Conservation (phyloP, 306 rosid genomes). For the Prinsepia uniflora region DNA sequence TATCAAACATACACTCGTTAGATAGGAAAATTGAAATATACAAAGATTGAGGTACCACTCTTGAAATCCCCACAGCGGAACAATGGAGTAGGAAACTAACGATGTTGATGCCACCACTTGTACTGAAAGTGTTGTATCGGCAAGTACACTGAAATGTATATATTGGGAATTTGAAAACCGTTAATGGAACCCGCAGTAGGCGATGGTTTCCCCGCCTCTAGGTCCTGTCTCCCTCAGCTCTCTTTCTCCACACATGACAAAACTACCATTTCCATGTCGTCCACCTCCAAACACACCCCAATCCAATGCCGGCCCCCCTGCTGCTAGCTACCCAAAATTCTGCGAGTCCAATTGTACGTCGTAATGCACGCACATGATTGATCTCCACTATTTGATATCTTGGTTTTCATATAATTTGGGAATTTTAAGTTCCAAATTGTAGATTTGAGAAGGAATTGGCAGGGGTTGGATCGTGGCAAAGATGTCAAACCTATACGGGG, state of each 20-base stretch:
- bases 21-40: not conserved
- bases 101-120: not conserved
- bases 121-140: not conserved
- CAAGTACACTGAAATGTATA: not conserved
- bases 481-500: slow-evolving; percentile 83
- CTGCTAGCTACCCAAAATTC: not conserved
- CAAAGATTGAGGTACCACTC: too few species aligned
- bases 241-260: slow-evolving; percentile 7
- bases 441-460: slow-evolving; percentile 10
- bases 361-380: slow-evolving; percentile 5
- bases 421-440: slow-evolving; percentile 16
- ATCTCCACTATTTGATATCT: not conserved
- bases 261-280: not conserved
- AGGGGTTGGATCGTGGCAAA: slow-evolving; percentile 15
- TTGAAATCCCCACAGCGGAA: too few species aligned
- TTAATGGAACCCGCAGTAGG: slow-evolving; percentile 30
- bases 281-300: slow-evolving; percentile 10
- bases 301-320: not conserved
- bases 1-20: too few species aligned
- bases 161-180: slow-evolving; percentile 18
- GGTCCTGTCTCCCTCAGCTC: slow-evolving; percentile 9
- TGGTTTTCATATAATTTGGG: not conserved
- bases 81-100: not conserved
- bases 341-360: not conserved
- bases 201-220: slow-evolving; percentile 26